A percentile compares a stretch with the other conserved stretches of the same genome.
These are phyloP conservation scores for Rhizopus delemar DNA, from an alignment of 371 early-diverging fungal genomes.

Conservation along the genomic window DNA sequence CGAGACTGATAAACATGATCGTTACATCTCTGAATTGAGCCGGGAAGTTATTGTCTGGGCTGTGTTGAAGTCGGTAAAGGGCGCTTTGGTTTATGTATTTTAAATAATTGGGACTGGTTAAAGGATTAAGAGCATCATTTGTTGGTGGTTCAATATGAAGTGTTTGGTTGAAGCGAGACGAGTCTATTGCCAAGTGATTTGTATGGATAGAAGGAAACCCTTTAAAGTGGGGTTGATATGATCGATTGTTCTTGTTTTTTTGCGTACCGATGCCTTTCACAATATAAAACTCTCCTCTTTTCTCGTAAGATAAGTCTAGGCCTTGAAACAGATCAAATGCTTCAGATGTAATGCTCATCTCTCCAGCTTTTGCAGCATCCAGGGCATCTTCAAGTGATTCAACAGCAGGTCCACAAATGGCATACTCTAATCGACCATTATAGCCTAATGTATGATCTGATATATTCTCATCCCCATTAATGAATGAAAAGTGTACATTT, in stretches of 20 bases:
- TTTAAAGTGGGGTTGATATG: neutral
- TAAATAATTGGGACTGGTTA: constrained; percentile 41
- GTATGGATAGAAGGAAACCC: constrained; percentile 12
- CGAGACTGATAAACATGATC: constrained; percentile 62
- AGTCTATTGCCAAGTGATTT: constrained; percentile 29
- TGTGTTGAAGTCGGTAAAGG: constrained; percentile 50
- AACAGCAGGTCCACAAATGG: constrained; percentile 62
- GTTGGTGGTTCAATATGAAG: constrained; percentile 27
- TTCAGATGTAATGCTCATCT: constrained; percentile 56
- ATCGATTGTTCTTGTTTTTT: neutral
- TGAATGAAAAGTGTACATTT: constrained; percentile 13
- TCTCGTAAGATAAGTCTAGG: constrained; percentile 37
- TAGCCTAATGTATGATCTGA: constrained; percentile 22
- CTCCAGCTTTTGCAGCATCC: constrained; percentile 57
- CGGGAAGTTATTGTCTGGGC: constrained; percentile 51
- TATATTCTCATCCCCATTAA: constrained; percentile 6
- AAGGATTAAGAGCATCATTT: constrained; percentile 23
- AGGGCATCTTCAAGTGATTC: constrained; percentile 55
- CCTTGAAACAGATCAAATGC: constrained; percentile 44
- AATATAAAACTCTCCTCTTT: constrained; percentile 46
- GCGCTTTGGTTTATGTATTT: constrained; percentile 62
- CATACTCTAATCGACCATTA: constrained; percentile 57
- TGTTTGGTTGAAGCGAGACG: constrained; percentile 25
- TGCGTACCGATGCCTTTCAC: constrained; percentile 30
- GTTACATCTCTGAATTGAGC: constrained; percentile 64